Evolutionary conservation across 208 protist species (phyloP).

Genomic region (Trypanosoma caninum): DNA sequence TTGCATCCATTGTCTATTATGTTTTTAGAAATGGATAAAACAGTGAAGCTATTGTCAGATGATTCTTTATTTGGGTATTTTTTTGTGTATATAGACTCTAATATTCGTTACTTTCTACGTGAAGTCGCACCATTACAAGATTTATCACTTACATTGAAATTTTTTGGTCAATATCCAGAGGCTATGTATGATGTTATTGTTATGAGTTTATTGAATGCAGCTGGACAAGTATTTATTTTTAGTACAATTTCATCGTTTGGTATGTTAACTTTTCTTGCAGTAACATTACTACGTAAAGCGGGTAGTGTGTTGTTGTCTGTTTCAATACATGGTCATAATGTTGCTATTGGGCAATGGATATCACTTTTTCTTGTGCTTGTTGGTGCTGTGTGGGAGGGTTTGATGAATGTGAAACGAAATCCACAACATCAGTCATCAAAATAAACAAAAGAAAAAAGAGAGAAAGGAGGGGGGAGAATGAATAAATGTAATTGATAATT

Average conservation of each 20-base stretch:
- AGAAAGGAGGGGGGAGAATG: neutral
- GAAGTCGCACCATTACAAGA: slow-evolving; percentile 42
- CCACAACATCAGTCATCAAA: neutral
- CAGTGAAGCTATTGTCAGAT: neutral
- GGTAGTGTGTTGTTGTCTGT: slow-evolving; percentile 81
- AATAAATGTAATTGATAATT: neutral
- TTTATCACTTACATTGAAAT: slow-evolving; percentile 37
- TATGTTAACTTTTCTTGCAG: slow-evolving; percentile 64
- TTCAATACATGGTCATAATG: slow-evolving; percentile 56
- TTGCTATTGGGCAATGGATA: slow-evolving; percentile 47
- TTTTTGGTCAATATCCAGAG: slow-evolving; percentile 49
- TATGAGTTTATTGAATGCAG: slow-evolving; percentile 61
- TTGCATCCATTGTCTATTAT: slow-evolving; percentile 12
- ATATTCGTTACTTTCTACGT: slow-evolving; percentile 21
- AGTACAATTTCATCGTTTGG: slow-evolving; percentile 77
- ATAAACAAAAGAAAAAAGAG: neutral
- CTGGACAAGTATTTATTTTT: slow-evolving; percentile 84
- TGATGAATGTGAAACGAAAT: slow-evolving; percentile 13
- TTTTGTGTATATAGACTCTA: neutral
- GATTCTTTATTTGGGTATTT: neutral
- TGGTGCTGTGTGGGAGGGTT: slow-evolving; percentile 55
- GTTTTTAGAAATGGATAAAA: slow-evolving; percentile 15
- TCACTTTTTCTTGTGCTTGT: slow-evolving; percentile 49
- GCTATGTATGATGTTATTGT: slow-evolving; percentile 54
- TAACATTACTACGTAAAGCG: slow-evolving; percentile 80